A percentile compares a stretch with the other conserved stretches of the same genome.
Evolutionary conservation across 306 rosid species (phyloP).

Genomic region (Trichosanthes cucumerina): DNA sequence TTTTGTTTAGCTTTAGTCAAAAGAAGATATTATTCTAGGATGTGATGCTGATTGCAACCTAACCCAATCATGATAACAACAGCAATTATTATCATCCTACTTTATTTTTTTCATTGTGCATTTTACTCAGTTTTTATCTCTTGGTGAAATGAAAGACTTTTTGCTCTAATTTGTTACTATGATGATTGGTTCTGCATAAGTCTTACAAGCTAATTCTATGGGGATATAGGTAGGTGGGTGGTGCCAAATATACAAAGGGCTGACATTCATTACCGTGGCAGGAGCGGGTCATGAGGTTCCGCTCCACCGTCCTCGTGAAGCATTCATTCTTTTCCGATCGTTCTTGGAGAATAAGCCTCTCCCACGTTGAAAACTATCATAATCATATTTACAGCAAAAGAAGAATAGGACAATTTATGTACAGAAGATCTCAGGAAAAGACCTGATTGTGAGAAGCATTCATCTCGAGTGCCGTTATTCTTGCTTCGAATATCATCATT

Average conservation of each 20-base stretch:
- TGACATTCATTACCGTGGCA: conserved; percentile 66
- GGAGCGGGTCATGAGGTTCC: conserved; percentile 99
- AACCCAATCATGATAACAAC: conserved; percentile 2
- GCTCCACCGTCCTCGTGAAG: conserved; percentile 76
- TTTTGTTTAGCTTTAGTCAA: not conserved
- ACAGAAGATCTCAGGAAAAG: conserved; percentile 2
- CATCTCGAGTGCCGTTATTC: conserved; percentile 42
- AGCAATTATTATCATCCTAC: not conserved
- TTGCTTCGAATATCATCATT: conserved; percentile 6
- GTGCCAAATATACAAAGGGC: conserved; percentile 79
- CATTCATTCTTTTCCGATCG: conserved; percentile 72
- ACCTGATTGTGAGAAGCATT: conserved; percentile 41
- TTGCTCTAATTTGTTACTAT: not conserved
- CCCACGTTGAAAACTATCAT: conserved; percentile 25
- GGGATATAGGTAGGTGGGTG: conserved; percentile 75
- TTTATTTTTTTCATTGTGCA: not conserved
- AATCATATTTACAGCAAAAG: conserved; percentile 25
- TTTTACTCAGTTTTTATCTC: not conserved
- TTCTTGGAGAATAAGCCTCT: conserved; percentile 78
- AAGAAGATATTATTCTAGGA: conserved; percentile 3
- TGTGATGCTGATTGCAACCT: not conserved
- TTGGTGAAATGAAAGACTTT: not conserved
- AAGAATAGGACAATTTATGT: conserved; percentile 22
- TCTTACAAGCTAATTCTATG: conserved; percentile 18
- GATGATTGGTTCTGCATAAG: not conserved